Conservation (phyloP, 495 filamentous ascomycete genomes). For the Neurospora sp. region DNA sequence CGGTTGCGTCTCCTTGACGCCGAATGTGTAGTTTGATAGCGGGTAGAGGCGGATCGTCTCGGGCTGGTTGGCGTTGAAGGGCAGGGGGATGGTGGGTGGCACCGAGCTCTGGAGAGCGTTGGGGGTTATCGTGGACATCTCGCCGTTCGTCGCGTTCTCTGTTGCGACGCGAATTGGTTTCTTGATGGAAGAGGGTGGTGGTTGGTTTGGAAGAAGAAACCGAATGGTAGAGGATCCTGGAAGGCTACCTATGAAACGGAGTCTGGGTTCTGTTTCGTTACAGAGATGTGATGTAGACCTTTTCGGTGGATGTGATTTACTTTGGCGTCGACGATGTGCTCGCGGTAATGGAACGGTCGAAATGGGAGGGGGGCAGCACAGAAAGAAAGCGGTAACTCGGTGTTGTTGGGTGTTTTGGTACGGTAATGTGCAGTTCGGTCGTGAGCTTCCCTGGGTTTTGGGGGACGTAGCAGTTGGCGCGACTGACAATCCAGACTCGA, state of each 20-base stretch:
- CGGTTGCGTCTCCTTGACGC: constrained; percentile 93
- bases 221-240: neutral
- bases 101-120: constrained; percentile 60
- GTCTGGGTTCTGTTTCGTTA: neutral
- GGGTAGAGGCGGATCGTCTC: constrained; percentile 88
- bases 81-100: constrained; percentile 68
- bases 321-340: neutral
- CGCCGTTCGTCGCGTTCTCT: neutral
- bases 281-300: neutral
- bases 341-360: neutral
- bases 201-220: neutral
- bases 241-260: neutral
- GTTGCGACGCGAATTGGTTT: neutral
- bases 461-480: neutral
- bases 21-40: constrained; percentile 96
- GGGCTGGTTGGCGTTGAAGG: constrained; percentile 84
- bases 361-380: neutral
- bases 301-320: neutral
- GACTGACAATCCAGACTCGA: neutral
- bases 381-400: neutral
- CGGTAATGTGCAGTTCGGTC: neutral
- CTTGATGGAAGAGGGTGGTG: neutral
- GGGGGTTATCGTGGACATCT: constrained; percentile 67
- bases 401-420: neutral
- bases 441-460: neutral